Base-by-base conservation (phyloP, 805 yeast species). In the Schwanniomyces sp. region DNA sequence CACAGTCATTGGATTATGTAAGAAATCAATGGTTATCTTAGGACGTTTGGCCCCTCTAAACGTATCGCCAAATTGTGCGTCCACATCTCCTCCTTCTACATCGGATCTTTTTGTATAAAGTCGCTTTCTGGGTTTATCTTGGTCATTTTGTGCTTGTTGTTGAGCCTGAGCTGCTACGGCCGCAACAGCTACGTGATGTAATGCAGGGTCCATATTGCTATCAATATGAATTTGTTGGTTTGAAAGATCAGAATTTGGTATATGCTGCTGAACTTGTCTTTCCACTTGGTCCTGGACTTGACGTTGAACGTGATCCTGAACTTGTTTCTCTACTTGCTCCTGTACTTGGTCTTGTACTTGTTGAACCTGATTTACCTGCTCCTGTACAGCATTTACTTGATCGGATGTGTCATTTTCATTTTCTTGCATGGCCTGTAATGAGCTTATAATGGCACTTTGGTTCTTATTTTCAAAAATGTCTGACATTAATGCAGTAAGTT, bases 1-100 rank as follows among this genome's bases (percentile, higher is more conserved):
- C 5, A 73, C 73, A 2, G 77, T 69, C 67, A 69, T 70, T 9
- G 77, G 78, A 44, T 72, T 73, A 49, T 72, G 76, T 27, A 73
- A 59, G 50, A 73, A 73, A 39, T 70, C 72, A 40, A 72, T 64
- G 21, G 55, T 47, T 36, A 73, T 63, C 52, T 68, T 70, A 16
- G 75, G 77, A 42, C 64, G 61, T 45, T 70, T 72, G 41, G 61
- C 12, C 10, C 34, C 43, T 24, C 46, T 40, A 21, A 48, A 36
- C 4, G 49, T 18, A 9, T 41, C 48, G 26, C 32, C 18, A 30
- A 38, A 43, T 38, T 39, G 48, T 1, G 48, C 16, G 11, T 41
- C 42, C 9, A 45, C 40, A n/a, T 48, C 49, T 6, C 34, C 43
- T 14, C 45, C 18, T 4, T 43, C 47, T 2, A 37, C 44, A 16